Conservation (phyloP, 2,329 filamentous ascomycete genomes). For the Capronia coronata region DNA sequence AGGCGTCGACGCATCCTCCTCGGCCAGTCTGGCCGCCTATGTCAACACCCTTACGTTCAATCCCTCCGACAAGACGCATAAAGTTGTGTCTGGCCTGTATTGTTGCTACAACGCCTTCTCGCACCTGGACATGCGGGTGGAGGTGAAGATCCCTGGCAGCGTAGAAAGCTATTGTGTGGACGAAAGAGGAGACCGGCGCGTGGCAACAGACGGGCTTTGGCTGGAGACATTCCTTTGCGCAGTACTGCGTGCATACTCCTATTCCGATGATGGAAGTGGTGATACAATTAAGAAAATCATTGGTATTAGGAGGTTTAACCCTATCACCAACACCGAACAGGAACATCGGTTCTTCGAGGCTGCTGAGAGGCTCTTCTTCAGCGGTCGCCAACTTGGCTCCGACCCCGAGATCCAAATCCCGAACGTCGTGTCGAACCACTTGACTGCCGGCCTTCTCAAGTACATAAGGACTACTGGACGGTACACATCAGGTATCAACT, state of each 20-base stretch:
- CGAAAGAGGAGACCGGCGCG: slow-evolving; percentile 88
- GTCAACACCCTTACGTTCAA: slow-evolving; percentile 96
- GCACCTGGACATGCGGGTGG: slow-evolving; percentile 93
- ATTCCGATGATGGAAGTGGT: slow-evolving; percentile 90
- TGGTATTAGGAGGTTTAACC: slow-evolving; percentile 94
- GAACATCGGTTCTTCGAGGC: slow-evolving; percentile 94
- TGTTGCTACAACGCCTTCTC: slow-evolving; percentile 99
- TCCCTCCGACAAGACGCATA: slow-evolving; percentile 73
- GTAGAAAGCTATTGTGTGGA: slow-evolving; percentile 98
- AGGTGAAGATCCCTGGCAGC: slow-evolving; percentile 92
- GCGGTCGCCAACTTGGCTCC: slow-evolving; percentile 89
- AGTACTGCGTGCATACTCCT: slow-evolving; percentile 88
- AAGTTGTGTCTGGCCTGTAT: slow-evolving; percentile 90
- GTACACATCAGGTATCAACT: slow-evolving; percentile 89
- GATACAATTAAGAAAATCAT: slow-evolving; percentile 95
- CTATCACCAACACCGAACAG: slow-evolving; percentile 94
- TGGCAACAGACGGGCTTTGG: slow-evolving; percentile 91
- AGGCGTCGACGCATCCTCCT: slow-evolving; percentile 93
- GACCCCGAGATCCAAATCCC: slow-evolving; percentile 97
- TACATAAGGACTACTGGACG: slow-evolving; percentile 95
- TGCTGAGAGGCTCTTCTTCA: slow-evolving; percentile 90
- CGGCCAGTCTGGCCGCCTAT: slow-evolving; percentile 91
- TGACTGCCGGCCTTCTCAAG: slow-evolving; percentile 85
- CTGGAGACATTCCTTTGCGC: slow-evolving; percentile 96
- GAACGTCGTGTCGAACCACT: slow-evolving; percentile 90